These are phyloP conservation scores for Hymenoscyphus linearis DNA, from an alignment of 2,329 filamentous ascomycete species.

Conservation along the genomic window DNA sequence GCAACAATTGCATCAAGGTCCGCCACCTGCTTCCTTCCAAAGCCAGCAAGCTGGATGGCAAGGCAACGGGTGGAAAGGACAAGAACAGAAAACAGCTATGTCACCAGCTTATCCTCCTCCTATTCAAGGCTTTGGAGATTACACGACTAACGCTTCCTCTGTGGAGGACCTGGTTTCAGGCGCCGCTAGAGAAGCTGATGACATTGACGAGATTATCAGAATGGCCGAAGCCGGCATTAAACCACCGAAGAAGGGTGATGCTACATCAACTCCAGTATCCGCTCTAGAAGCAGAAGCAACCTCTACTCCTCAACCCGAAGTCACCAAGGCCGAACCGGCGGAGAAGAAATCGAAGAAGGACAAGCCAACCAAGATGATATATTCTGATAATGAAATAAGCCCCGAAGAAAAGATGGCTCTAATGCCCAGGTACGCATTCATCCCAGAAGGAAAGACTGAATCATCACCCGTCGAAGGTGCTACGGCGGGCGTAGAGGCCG, in stretches of 20 bases:
- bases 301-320: conserved; percentile 36
- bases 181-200: conserved; percentile 46
- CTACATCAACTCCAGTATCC: conserved; percentile 40
- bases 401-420: conserved; percentile 86
- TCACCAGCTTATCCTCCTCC: conserved; percentile 34
- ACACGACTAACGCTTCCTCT: conserved; percentile 37
- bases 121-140: conserved; percentile 31
- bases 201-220: conserved; percentile 61
- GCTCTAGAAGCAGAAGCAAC: conserved; percentile 31
- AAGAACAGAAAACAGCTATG: conserved; percentile 35
- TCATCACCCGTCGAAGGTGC: conserved; percentile 27
- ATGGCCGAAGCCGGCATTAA: conserved; percentile 59
- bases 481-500: conserved; percentile 22
- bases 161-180: conserved; percentile 45
- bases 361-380: conserved; percentile 69
- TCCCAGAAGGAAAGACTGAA: conserved; percentile 38
- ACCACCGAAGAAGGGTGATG: conserved; percentile 38
- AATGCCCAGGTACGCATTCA: conserved; percentile 69
- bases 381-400: conserved; percentile 72
- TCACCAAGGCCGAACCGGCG: conserved; percentile 35
- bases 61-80: conserved; percentile 34
- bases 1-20: conserved; percentile 52
- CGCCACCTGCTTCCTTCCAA: conserved; percentile 28
- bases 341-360: conserved; percentile 65
- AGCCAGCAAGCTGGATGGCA: conserved; percentile 30